A percentile compares a stretch with the other conserved stretches of the same genome.
These are phyloP conservation scores for Clitopilus passeckerianus DNA, from an alignment of 768 basidiomycete genomes.

Conservation along the genomic window DNA sequence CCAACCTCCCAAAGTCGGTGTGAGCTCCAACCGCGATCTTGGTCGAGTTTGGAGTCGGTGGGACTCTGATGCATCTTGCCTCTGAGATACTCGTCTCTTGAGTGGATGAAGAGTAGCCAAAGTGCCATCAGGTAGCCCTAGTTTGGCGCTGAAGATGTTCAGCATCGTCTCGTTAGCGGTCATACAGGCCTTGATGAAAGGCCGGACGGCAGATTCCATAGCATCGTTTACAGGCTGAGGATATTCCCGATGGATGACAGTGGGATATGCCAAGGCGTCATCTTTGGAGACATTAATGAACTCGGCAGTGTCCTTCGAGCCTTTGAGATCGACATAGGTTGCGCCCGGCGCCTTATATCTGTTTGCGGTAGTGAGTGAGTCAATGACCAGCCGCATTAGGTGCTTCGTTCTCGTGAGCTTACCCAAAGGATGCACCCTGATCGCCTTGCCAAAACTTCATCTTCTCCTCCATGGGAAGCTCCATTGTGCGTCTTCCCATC, in stretches of 20 bases:
- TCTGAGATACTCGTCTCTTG: constrained; percentile 35
- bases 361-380: background rate
- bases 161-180: constrained; percentile 34
- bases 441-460: constrained; percentile 38
- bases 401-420: constrained; percentile 3
- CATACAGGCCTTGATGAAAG: constrained; percentile 37
- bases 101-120: constrained; percentile 28
- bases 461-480: constrained; percentile 35
- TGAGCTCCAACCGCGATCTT: constrained; percentile 38
- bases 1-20: constrained; percentile 41
- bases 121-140: constrained; percentile 37
- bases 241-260: constrained; percentile 34
- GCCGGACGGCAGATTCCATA: constrained; percentile 28
- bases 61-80: constrained; percentile 33
- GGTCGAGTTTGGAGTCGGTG: constrained; percentile 23
- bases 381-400: background rate
- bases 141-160: constrained; percentile 31
- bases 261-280: constrained; percentile 41
- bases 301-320: constrained; percentile 37
- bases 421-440: constrained; percentile 34
- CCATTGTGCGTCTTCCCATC: constrained; percentile 34
- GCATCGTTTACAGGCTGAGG: constrained; percentile 32
- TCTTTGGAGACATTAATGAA: constrained; percentile 48
- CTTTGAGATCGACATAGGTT: constrained; percentile 38
- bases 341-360: constrained; percentile 46